Base-by-base conservation (phyloP, 225 moss, liverwort and hornwort genomes). In the Sphagnum contortum region DNA sequence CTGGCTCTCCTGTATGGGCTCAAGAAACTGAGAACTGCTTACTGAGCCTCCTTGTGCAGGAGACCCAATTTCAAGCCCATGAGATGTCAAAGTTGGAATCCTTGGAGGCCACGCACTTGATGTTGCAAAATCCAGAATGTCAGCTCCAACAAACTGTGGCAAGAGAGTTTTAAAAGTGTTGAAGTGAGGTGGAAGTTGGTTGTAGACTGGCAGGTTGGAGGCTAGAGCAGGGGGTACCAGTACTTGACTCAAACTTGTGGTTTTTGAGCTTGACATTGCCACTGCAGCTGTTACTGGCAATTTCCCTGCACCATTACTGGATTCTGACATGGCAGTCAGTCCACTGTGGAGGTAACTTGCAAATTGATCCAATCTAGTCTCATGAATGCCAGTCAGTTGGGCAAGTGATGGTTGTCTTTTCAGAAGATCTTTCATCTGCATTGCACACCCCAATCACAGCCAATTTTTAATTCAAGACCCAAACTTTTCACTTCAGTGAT, bases 371-470 rank as follows among this genome's bases (percentile, higher is more conserved):
- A 77, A 60, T 64, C 76, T 67, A 49, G 59, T 45, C 60, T 72
- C 72, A 48, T 72, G 72, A 44, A 77, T 72, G 72, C 72, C 76
- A 6, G 72, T 77, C 44, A 77, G 59, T 55, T 64, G 62, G 9
- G 76, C 67, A 4, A 77, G 68, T 9, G 76, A 72, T 45, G 76
- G 72, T 8, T 57, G 72, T 44, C 59, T 62, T 11, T 44, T 53
- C 13, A 77, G 76, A 52, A 77, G 47, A 68, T 72, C 68, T 55
- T 69, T 77, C 76, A 77, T 72, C 76, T 77, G 72, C 55, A 49
- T 29, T 29, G 29, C 29, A 29, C 29, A 29, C 29, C 29, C 29
- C 29, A 29, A 29, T 29, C 29, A 29, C 29, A 29, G 29, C 29
- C 29, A 29, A 29, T 29, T 29, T 29, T 29, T 29, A 29, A 29